Evolutionary conservation across 352 stramenopile genomes (phyloP), one percentile per base, ranked within the genome.

Genomic region (Pilasporangium apinafurcum): DNA sequence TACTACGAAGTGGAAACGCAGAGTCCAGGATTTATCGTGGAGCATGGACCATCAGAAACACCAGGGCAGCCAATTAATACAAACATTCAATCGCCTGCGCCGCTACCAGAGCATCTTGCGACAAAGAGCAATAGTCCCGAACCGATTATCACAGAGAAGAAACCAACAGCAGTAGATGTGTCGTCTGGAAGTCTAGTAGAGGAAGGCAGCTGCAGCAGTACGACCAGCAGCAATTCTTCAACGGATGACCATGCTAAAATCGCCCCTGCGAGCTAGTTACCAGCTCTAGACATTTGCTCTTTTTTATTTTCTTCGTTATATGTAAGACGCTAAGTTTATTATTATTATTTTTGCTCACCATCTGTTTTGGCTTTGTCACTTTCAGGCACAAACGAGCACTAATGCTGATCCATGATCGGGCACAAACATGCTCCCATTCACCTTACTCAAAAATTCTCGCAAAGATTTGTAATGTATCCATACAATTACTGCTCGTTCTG

Each of bases 1-100:
- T 92, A 92, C 61, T 89, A 88, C 53, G 80, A 87, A 48, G 71
- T 92, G 34, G 67, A 89, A 49, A 88, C 80, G 14, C 64, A 76
- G 49, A 90, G 74, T 36, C 77, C 77, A 5, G 74, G 77, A n/a
- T 78, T 86, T 40, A 26, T 76, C 20, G 46, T 60, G 20, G 46
- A 60, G 12, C 68, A 78, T 30, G 66, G 64, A 8, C 53, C 56
- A 10, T 85, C 72, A 18, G 75, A 88, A 29, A 88, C 76, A 5
- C 76, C 76, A 8, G 76, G 76, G 1, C 76, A 88, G 54, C 50
- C 70, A 22, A 65, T 78, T 56, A 40, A 53, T 5, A 47, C 65
- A 32, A 82, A 68, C 35, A 46, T 85, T 35, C 53, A 77, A 36
- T 88, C 75, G 5, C 72, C 75, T 10, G 72, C 56, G n/a, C n/a